Base-by-base conservation (phyloP, 2,329 filamentous ascomycete genomes). In the Penicillium concentricum region DNA sequence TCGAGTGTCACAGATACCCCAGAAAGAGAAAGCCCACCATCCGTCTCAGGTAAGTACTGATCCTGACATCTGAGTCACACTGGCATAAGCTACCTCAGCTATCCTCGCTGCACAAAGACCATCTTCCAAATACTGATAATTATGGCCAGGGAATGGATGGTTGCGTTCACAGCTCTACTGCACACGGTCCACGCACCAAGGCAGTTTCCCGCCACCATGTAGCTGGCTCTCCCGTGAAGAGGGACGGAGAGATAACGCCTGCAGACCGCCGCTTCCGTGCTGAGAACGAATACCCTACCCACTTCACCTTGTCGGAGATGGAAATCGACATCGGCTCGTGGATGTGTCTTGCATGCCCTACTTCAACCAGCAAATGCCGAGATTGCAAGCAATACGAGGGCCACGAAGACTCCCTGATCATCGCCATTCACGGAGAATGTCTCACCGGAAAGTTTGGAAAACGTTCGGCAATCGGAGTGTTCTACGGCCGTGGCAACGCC, bases 391-490 rank as follows among this genome's bases (percentile, higher is more conserved):
- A 60, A 18, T 49, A 48, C 18, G 49, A 44, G 16, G 57, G 48
- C 38, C 61, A 61, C 26, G 20, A 35, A 12, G 61, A 58, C 34
- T 56, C 51, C 3, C 32, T 58, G 2, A 13, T 63, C 20, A 20
- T 57, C 22, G 30, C 37, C 18, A 50, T 44, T 4, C 46, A 58
- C 43, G 56, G 56, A 26, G 52, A 35, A 18, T 46, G 22, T 28
- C 15, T 42, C 37, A 49, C 32, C 7, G 46, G 38, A 22, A 55
- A 22, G 32, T 37, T 4, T 9, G 6, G 12, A 3, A 34, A 47
- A 4, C 51, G 51, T 4, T 57, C 59, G 13, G 42, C 59, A 10
- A 51, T 61, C 22, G 57, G 54, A 4, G n/a, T 63, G 8, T 64
- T 44, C 54, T 63, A 56, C 16, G 61, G 61, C 15, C n/a, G 22